Conservation (phyloP, 176 grass and related monocot species). For the Avena atlantica region DNA sequence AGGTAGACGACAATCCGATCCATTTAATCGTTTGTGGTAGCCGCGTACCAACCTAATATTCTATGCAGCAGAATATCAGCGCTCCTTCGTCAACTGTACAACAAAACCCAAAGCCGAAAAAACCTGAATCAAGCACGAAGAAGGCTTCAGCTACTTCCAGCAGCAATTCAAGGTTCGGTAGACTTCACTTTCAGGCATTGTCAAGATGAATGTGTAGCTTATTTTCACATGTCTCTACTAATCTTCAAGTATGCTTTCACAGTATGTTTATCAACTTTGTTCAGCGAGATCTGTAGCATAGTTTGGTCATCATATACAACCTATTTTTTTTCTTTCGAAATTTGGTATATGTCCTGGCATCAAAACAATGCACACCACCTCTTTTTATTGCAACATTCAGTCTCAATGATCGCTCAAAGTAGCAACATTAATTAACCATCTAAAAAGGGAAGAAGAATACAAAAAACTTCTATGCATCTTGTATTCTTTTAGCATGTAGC, state of each 20-base stretch:
- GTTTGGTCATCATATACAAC: neutral
- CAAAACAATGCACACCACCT: too few species aligned
- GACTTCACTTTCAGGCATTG: slow-evolving; percentile 10
- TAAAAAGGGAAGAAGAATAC: too few species aligned
- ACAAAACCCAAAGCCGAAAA: slow-evolving; percentile 72
- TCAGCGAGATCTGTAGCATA: neutral
- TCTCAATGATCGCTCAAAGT: too few species aligned
- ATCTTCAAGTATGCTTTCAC: neutral
- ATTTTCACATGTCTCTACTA: slow-evolving; percentile 7
- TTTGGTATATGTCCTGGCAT: too few species aligned
- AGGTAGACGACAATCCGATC: slow-evolving; percentile 47
- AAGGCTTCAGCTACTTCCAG: slow-evolving; percentile 69
- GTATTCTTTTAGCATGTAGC: too few species aligned
- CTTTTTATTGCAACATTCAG: too few species aligned
- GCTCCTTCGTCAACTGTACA: slow-evolving; percentile 50
- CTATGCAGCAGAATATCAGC: slow-evolving; percentile 54
- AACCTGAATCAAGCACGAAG: slow-evolving; percentile 58
- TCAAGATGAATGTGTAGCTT: neutral
- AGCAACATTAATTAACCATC: too few species aligned
- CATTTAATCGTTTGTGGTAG: neutral
- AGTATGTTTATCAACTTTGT: neutral
- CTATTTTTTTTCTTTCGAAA: too few species aligned
- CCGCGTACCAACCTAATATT: neutral
- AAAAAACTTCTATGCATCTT: too few species aligned
- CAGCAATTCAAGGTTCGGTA: slow-evolving; percentile 79